Evolutionary conservation across 2,329 filamentous ascomycete species (phyloP).

Genomic region (Colletotrichum scovillei): DNA sequence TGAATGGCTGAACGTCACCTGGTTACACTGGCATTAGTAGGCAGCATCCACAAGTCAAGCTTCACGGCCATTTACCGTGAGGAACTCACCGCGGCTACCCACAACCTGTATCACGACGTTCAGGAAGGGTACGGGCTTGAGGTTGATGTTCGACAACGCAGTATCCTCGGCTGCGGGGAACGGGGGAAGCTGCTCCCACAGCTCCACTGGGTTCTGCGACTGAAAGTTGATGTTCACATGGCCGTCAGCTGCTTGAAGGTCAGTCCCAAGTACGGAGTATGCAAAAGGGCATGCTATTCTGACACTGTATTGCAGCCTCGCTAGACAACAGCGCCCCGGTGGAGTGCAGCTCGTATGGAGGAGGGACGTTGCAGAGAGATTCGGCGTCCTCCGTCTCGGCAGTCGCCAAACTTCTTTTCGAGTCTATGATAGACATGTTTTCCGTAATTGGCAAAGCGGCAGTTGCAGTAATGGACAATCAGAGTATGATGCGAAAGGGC

Average conservation of each 20-base stretch:
- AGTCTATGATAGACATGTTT: not conserved
- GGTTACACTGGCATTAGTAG: not conserved
- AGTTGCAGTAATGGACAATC: not conserved
- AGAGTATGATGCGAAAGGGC: not conserved
- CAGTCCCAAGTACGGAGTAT: not conserved
- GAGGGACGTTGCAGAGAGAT: not conserved
- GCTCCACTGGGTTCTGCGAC: not conserved
- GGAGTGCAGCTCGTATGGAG: conserved; percentile 22
- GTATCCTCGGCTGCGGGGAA: not conserved
- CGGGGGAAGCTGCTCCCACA: not conserved
- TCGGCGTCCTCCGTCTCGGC: not conserved
- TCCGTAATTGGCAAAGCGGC: not conserved
- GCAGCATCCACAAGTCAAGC: not conserved
- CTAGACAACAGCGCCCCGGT: conserved; percentile 20
- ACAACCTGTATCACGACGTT: conserved; percentile 37
- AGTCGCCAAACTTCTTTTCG: not conserved
- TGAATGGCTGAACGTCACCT: conserved; percentile 62
- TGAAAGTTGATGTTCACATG: not conserved
- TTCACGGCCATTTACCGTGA: not conserved
- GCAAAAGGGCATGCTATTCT: not conserved
- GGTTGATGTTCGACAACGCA: not conserved
- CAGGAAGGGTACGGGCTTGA: conserved; percentile 1
- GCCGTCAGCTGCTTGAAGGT: not conserved
- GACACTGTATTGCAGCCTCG: not conserved
- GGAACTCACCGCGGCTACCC: conserved; percentile 31